Evolutionary conservation across 768 basidiomycete species (phyloP), one percentile per base, ranked within the genome.

Genomic region (Daedalea quercina): DNA sequence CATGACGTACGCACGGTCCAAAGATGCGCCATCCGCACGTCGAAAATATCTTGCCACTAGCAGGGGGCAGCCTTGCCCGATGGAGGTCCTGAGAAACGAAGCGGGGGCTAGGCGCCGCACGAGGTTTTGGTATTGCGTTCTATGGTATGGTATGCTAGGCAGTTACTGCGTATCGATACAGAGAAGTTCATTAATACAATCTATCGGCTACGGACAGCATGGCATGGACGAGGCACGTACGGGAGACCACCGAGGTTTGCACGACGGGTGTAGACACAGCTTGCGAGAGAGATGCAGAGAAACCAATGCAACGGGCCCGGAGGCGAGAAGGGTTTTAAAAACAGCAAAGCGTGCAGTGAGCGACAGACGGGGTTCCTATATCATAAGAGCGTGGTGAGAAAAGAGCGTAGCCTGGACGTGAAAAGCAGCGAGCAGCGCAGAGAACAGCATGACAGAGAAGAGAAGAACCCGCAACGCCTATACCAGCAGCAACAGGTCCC

Each of bases 401-500:
- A 28, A 44, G 25, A 44, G 20, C 44, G 25, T 44, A 22, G 44
- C 44, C 8, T 23, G 12, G 42, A 23, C 44, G 44, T 44, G 20
- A 20, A 44, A 44, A 44, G 44, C 44, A 44, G 19, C 3, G 20
- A 40, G 13, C 4, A 40, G 17, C 4, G 37, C 37, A 42, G 15
- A 42, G 45, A n/a, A n/a, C 31, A 26, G 42, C 19, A 17, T 12
- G 34, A 35, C n/a, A 26, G 15, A 26, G 22, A 47, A 55, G 52
- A 43, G 43, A 28, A 43, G 50, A 51, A 6, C 3, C 15, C 25
- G 17, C 28, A 34, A 26, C n/a, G 43, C 53, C 69, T 64, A 86
- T 19, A 90, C 82, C 43, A 90, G 77, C 49, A 86, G 71, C 63
- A 86, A 75, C 47, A 77, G 66, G 20, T 66, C 66, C 46, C 53